Evolutionary conservation across 495 filamentous ascomycete genomes (phyloP).

Genomic region (Aspergillus egyptiacus): DNA sequence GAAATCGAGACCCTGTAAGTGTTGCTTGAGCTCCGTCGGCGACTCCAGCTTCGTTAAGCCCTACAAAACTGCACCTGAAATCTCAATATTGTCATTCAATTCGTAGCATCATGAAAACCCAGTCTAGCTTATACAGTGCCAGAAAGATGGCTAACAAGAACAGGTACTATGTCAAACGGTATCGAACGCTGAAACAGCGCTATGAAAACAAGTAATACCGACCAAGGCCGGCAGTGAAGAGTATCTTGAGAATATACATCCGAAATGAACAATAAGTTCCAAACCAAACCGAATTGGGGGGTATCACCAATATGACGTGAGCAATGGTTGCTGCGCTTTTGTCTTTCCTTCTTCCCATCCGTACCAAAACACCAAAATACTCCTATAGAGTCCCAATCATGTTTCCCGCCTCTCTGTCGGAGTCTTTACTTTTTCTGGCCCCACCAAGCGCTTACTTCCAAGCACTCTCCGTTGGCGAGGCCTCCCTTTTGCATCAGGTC

Average conservation of each 20-base stretch:
- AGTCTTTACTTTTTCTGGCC: constrained; percentile 57
- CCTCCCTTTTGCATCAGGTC: constrained; percentile 75
- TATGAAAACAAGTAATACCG: constrained; percentile 52
- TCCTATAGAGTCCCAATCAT: constrained; percentile 15
- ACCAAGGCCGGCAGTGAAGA: constrained; percentile 4
- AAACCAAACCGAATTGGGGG: constrained; percentile 27
- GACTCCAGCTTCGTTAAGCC: background rate
- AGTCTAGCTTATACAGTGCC: constrained; percentile 4
- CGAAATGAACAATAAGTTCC: constrained; percentile 19
- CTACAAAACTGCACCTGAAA: background rate
- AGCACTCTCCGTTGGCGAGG: constrained; percentile 76
- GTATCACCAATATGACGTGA: constrained; percentile 45
- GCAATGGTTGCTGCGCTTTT: constrained; percentile 30
- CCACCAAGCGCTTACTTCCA: constrained; percentile 96
- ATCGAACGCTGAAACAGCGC: constrained; percentile 77
- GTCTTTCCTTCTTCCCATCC: constrained; percentile 18
- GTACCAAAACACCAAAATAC: constrained; percentile 17
- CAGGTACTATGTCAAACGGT: constrained; percentile 93
- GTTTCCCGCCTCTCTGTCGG: constrained; percentile 10
- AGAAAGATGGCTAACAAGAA: constrained; percentile 15
- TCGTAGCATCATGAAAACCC: constrained; percentile 22
- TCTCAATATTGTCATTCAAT: constrained; percentile 11
- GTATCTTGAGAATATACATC: constrained; percentile 23
- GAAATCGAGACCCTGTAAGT: constrained; percentile 91
- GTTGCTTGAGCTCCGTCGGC: background rate